phyloP scores from a whole-genome alignment of 306 rosid species.

The Cucurbita argyrosperma region DNA sequence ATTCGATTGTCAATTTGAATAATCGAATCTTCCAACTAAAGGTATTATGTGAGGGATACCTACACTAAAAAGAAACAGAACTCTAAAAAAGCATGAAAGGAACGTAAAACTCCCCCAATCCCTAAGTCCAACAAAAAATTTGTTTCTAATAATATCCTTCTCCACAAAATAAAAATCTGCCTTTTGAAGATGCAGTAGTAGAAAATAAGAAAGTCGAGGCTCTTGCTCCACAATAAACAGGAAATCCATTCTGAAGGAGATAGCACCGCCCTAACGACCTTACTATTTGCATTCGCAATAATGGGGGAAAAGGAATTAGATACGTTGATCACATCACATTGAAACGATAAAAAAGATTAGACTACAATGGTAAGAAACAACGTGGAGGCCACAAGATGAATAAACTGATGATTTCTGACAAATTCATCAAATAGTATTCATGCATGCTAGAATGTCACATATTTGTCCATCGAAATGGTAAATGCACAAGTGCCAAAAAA shows the following conservation, averaged over 20 bases:
- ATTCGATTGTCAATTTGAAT: background rate
- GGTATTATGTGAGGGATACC: background rate
- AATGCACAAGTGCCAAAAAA: background rate
- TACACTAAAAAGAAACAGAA: background rate
- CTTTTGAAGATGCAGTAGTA: background rate
- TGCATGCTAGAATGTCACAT: background rate
- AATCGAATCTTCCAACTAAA: background rate
- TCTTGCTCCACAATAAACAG: background rate
- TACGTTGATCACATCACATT: background rate
- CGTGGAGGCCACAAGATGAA: background rate
- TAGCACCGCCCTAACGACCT: background rate
- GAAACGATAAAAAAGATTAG: background rate
- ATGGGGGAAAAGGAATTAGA: background rate
- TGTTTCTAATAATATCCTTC: background rate
- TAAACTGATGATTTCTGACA: background rate
- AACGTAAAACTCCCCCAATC: background rate
- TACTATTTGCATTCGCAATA: background rate
- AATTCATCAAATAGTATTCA: background rate
- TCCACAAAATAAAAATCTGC: background rate
- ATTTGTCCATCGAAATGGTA: background rate
- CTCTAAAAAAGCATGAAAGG: background rate
- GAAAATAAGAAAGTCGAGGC: background rate
- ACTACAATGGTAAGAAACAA: background rate
- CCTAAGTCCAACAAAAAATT: background rate
- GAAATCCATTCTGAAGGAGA: background rate